Evolutionary conservation across 805 yeast species (phyloP).

Genomic region (Maudiozyma saulgeensis): DNA sequence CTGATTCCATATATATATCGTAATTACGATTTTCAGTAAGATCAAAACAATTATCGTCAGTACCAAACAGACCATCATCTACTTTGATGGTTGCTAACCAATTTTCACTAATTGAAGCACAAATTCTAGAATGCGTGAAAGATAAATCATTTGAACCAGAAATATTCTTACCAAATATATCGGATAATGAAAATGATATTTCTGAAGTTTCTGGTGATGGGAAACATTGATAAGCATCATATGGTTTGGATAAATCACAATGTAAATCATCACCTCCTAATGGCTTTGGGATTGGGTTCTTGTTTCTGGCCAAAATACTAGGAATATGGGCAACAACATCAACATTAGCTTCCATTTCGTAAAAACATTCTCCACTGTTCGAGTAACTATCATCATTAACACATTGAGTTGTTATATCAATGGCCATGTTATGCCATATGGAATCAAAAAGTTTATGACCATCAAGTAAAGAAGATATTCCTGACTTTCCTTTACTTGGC

Average conservation of each 20-base stretch:
- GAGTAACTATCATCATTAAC: constrained; percentile 14
- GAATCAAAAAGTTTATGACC: constrained; percentile 89
- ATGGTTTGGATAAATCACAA: constrained; percentile 59
- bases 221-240: constrained; percentile 63
- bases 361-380: constrained; percentile 31
- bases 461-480: constrained; percentile 72
- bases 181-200: constrained; percentile 44
- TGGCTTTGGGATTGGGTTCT: constrained; percentile 75
- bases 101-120: constrained; percentile 33
- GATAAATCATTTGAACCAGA: constrained; percentile 57
- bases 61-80: constrained; percentile 24
- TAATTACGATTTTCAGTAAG: constrained; percentile 16
- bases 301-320: constrained; percentile 50
- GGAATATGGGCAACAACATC: constrained; percentile 66
- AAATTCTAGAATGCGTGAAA: constrained; percentile 30
- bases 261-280: constrained; percentile 55
- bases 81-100: constrained; percentile 38
- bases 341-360: constrained; percentile 54
- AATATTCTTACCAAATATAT: constrained; percentile 62
- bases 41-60: constrained; percentile 32
- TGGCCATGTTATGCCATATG: constrained; percentile 87
- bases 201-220: constrained; percentile 50
- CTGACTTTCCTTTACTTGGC: constrained; percentile 88
- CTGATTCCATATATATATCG: constrained; percentile 31
- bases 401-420: constrained; percentile 62